phyloP scores from a whole-genome alignment of 768 basidiomycete species.

The Leccinum obscurum region DNA sequence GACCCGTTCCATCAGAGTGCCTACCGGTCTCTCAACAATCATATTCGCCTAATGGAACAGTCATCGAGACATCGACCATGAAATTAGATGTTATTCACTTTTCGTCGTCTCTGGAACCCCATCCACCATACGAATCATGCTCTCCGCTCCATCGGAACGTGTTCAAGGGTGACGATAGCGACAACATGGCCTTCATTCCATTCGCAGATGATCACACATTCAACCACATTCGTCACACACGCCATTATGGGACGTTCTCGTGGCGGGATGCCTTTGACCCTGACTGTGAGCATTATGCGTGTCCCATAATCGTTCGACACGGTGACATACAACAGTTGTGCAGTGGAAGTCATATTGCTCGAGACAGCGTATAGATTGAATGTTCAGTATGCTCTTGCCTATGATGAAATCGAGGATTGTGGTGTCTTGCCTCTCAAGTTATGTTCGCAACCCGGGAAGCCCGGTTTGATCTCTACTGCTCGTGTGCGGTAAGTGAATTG shows the following conservation, averaged over 20 bases:
- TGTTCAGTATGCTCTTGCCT: slow-evolving; percentile 36
- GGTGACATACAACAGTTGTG: slow-evolving; percentile 18
- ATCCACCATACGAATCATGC: slow-evolving; percentile 56
- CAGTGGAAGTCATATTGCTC: slow-evolving; percentile 51
- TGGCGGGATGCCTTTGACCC: slow-evolving; percentile 50
- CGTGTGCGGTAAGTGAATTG: slow-evolving; percentile 23
- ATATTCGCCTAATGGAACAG: slow-evolving; percentile 19
- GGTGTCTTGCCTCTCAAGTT: slow-evolving; percentile 44
- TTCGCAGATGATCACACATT: slow-evolving; percentile 63
- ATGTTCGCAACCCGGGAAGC: slow-evolving; percentile 23
- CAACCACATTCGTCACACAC: slow-evolving; percentile 37
- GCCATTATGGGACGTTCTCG: slow-evolving; percentile 44
- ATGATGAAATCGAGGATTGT: slow-evolving; percentile 49
- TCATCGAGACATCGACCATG: slow-evolving; percentile 10
- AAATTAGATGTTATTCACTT: slow-evolving; percentile 18
- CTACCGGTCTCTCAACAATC: slow-evolving; percentile 10
- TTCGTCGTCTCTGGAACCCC: slow-evolving; percentile 20
- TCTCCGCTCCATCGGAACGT: slow-evolving; percentile 49
- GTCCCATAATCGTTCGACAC: slow-evolving; percentile 12
- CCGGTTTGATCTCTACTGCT: slow-evolving; percentile 28
- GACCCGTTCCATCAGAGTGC: not conserved
- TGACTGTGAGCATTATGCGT: slow-evolving; percentile 37
- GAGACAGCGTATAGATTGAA: slow-evolving; percentile 50
- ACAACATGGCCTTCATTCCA: slow-evolving; percentile 59
- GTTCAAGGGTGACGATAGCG: slow-evolving; percentile 57